phyloP scores from a whole-genome alignment of 2,329 filamentous ascomycete genomes.

The Aspergillus tanneri region DNA sequence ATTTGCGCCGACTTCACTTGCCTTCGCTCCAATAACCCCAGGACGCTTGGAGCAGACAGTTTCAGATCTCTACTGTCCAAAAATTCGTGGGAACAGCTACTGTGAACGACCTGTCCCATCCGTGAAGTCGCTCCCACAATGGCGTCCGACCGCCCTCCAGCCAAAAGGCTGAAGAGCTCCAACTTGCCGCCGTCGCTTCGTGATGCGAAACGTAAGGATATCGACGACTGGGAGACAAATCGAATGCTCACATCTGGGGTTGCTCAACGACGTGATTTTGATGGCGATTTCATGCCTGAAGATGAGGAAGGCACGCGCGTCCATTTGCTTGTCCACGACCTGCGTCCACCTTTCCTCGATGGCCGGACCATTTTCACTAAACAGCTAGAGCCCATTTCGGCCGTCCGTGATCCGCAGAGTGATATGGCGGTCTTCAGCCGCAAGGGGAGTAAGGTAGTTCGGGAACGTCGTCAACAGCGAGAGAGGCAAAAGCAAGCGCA shows the following conservation, averaged over 20 bases:
- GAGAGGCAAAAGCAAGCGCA: slow-evolving; percentile 93
- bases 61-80: not conserved
- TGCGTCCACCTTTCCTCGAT: slow-evolving; percentile 91
- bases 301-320: slow-evolving; percentile 88
- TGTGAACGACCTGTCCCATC: not conserved
- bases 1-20: slow-evolving; percentile 1
- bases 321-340: slow-evolving; percentile 87
- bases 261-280: slow-evolving; percentile 80
- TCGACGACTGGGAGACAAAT: slow-evolving; percentile 98
- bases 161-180: slow-evolving; percentile 41
- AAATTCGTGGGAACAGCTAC: not conserved
- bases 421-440: slow-evolving; percentile 98
- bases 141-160: slow-evolving; percentile 39
- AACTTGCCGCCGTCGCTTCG: slow-evolving; percentile 37
- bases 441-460: slow-evolving; percentile 90
- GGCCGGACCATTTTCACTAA: slow-evolving; percentile 96
- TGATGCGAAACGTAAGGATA: slow-evolving; percentile 75
- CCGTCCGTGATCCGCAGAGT: slow-evolving; percentile 88
- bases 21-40: slow-evolving; percentile 4
- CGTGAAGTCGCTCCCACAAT: slow-evolving; percentile 21
- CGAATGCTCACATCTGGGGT: slow-evolving; percentile 97
- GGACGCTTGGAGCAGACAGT: slow-evolving; percentile 1
- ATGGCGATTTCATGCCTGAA: slow-evolving; percentile 74
- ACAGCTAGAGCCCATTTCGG: slow-evolving; percentile 90
- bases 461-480: slow-evolving; percentile 84